Evolutionary conservation across 78 protist genomes (phyloP).

Genomic region (Protostelium mycophagum): DNA sequence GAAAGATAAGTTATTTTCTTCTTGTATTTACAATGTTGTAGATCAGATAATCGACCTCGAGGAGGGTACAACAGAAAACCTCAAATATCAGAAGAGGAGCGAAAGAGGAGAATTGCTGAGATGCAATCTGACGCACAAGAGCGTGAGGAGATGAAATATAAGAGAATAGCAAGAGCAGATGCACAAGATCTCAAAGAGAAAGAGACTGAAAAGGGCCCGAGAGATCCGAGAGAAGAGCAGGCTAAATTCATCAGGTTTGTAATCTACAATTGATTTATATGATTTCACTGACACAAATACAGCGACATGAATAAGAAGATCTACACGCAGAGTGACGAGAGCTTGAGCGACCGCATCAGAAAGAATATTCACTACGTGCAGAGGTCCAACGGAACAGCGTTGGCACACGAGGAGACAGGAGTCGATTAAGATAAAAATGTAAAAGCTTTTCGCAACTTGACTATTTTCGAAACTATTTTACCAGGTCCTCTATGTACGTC

Average conservation of each 20-base stretch:
- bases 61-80: too few relatives aligned
- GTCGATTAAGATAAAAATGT: too few relatives aligned
- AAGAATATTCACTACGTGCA: neutral
- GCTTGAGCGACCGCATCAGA: neutral
- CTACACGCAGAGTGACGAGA: neutral
- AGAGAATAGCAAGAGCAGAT: neutral
- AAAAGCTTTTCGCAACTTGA: too few relatives aligned
- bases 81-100: neutral
- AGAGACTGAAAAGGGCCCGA: neutral
- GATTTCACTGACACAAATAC: too few relatives aligned
- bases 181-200: neutral
- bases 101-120: neutral
- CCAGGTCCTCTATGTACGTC: too few relatives aligned
- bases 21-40: too few relatives aligned
- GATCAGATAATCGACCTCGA: too few relatives aligned
- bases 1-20: too few relatives aligned
- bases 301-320: neutral
- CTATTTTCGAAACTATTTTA: too few relatives aligned
- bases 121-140: neutral
- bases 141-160: neutral
- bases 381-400: neutral
- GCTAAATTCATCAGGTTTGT: neutral
- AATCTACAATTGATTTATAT: too few relatives aligned
- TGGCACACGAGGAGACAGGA: neutral
- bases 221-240: neutral